Percentiles rank a stretch among this genome's conserved stretches.
phyloP scores from a whole-genome alignment of 148 eudicot genomes.

The Fagopyrum esculentum region DNA sequence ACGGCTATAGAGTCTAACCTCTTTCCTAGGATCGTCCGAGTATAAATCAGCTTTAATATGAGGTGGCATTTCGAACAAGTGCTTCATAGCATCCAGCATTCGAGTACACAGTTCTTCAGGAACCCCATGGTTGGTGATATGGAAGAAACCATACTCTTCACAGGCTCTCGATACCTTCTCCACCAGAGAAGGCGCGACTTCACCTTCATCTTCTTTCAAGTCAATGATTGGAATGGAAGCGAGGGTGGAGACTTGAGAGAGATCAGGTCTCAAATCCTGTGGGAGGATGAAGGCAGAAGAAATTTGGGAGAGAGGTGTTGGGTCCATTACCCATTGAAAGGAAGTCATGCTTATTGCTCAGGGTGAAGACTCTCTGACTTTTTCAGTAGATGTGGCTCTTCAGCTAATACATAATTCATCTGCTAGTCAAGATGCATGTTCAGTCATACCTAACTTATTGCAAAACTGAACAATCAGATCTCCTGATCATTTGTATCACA shows the following conservation, averaged over 20 bases:
- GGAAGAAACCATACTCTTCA: too few relatives aligned
- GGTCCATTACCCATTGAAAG: constrained; percentile 23
- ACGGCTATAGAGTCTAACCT: constrained; percentile 22
- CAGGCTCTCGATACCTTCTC: too few relatives aligned
- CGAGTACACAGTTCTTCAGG: constrained; percentile 15
- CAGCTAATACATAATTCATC: neutral
- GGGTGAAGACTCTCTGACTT: neutral
- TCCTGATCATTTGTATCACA: too few relatives aligned
- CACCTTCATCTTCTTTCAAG: too few relatives aligned
- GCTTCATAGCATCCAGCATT: constrained; percentile 21
- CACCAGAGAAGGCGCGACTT: too few relatives aligned
- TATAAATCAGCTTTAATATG: constrained; percentile 24
- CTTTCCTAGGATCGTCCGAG: constrained; percentile 20
- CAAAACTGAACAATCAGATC: too few relatives aligned
- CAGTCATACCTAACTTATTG: too few relatives aligned
- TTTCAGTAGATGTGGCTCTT: neutral
- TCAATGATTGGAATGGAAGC: too few relatives aligned
- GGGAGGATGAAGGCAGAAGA: too few relatives aligned
- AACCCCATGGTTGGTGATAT: constrained; percentile 15
- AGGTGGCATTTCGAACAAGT: constrained; percentile 23
- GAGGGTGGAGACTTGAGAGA: too few relatives aligned
- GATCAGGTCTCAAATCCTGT: too few relatives aligned
- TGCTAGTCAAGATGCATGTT: neutral
- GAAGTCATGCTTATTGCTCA: neutral
- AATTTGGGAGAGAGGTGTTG: constrained; percentile 14